These are phyloP conservation scores for Rhizophagus prolifer DNA, from an alignment of 192 early-diverging fungal genomes.

Conservation along the genomic window DNA sequence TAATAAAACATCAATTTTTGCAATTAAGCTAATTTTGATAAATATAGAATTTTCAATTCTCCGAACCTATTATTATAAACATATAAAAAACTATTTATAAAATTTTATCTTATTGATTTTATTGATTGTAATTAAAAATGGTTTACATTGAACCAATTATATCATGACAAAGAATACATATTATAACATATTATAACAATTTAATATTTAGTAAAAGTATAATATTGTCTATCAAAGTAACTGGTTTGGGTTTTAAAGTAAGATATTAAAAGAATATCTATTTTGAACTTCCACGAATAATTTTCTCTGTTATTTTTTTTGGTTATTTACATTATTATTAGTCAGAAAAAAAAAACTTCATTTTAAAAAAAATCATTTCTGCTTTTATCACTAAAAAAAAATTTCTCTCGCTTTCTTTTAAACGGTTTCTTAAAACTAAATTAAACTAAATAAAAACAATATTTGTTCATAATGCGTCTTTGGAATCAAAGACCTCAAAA, in stretches of 20 bases:
- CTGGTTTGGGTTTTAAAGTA: background rate
- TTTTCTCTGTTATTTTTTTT: background rate
- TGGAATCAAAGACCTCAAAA: slow-evolving; percentile 9
- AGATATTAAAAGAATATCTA: background rate
- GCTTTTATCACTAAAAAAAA: background rate
- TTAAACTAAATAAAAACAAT: background rate
- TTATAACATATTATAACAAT: background rate
- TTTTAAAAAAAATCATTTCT: background rate
- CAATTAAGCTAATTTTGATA: background rate
- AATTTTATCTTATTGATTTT: background rate
- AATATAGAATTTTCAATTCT: background rate
- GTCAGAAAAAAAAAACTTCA: background rate
- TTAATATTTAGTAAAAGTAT: background rate
- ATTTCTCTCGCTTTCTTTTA: background rate
- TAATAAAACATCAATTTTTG: background rate
- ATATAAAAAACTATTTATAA: background rate
- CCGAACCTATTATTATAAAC: background rate
- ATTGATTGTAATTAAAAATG: background rate
- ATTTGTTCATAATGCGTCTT: slow-evolving; percentile 3
- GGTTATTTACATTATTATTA: background rate
- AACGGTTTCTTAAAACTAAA: background rate
- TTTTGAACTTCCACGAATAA: background rate
- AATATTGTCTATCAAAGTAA: background rate
- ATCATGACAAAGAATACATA: background rate
- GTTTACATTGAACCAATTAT: background rate